phyloP scores from a whole-genome alignment of 1,139 yeast species.

The Kodamaea suecica region DNA sequence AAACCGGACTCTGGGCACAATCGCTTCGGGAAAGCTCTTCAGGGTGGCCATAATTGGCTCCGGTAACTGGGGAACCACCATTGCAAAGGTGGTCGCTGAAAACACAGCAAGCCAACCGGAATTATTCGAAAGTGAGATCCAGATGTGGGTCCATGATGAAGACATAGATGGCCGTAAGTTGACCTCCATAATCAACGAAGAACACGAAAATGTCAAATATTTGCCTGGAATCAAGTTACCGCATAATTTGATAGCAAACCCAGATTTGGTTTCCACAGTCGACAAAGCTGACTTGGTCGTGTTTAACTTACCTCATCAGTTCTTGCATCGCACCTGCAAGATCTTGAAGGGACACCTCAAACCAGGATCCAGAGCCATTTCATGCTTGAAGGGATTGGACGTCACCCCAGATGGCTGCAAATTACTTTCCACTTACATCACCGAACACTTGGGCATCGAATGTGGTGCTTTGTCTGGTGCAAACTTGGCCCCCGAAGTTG shows the following conservation, averaged over 20 bases:
- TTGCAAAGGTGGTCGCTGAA: constrained; percentile 47
- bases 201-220: constrained; percentile 46
- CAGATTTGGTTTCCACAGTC: constrained; percentile 38
- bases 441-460: constrained; percentile 41
- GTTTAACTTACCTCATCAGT: constrained; percentile 50
- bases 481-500: constrained; percentile 48
- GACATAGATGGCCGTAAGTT: constrained; percentile 41
- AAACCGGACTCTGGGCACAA: constrained; percentile 16
- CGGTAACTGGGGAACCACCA: constrained; percentile 52
- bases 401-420: constrained; percentile 45
- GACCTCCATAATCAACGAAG: constrained; percentile 42
- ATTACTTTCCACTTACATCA: constrained; percentile 41
- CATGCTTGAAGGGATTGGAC: constrained; percentile 49
- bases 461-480: constrained; percentile 52
- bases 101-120: constrained; percentile 41
- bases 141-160: constrained; percentile 51
- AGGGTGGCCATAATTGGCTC: constrained; percentile 45
- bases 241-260: constrained; percentile 39
- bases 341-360: constrained; percentile 40
- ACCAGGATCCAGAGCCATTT: constrained; percentile 42
- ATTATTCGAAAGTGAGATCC: constrained; percentile 36
- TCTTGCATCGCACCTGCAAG: constrained; percentile 37
- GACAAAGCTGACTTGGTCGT: constrained; percentile 45
- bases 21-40: constrained; percentile 34
- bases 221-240: constrained; percentile 46